phyloP scores from a whole-genome alignment of 345 rosid genomes.

The Bruguiera parviflora region DNA sequence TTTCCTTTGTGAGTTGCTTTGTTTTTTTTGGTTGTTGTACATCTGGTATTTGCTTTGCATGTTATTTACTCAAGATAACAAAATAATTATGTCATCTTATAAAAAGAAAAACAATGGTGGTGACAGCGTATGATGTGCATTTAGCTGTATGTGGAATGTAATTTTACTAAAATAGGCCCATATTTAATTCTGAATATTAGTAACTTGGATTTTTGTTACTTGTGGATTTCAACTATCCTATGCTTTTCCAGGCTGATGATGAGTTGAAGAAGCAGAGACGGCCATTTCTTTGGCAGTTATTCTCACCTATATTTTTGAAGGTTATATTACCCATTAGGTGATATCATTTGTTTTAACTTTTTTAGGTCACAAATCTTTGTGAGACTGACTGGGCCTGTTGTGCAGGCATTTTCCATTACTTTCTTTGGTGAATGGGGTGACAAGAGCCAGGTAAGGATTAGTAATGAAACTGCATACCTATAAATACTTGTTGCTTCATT shows the following conservation, averaged over 20 bases:
- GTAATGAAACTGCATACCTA: slow-evolving; percentile 1
- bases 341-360: not conserved
- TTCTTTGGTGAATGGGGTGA: slow-evolving; percentile 99
- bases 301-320: slow-evolving; percentile 90
- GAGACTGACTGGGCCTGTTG: slow-evolving; percentile 4
- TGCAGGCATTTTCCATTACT: slow-evolving; percentile 91
- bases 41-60: not conserved
- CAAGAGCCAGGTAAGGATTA: slow-evolving; percentile 75
- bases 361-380: not conserved
- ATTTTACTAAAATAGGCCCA: not conserved
- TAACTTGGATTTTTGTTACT: not conserved
- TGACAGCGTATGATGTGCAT: not conserved
- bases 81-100: too few species aligned
- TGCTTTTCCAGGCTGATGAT: slow-evolving; percentile 54
- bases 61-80: not conserved
- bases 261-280: slow-evolving; percentile 64
- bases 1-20: not conserved
- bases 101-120: not conserved
- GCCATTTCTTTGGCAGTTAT: slow-evolving; percentile 62
- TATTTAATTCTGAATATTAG: too few species aligned
- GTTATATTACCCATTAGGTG: slow-evolving; percentile 25
- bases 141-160: not conserved
- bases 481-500: slow-evolving; percentile 10
- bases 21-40: not conserved
- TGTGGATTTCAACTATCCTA: not conserved